Evolutionary conservation across 345 rosid species (phyloP).

Genomic region (Boechera retrofracta): DNA sequence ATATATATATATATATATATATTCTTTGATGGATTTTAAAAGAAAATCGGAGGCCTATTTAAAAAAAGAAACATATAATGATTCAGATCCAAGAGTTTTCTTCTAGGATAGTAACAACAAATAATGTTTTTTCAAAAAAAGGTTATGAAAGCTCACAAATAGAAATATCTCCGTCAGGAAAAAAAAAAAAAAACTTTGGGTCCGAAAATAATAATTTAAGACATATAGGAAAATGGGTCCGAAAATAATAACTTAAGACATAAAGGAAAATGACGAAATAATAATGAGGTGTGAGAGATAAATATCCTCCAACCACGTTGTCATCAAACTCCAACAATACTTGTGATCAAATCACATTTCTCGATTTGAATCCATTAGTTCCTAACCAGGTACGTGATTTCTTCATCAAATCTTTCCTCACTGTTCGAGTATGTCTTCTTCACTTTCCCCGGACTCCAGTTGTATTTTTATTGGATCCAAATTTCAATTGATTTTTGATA

Average conservation of each 20-base stretch:
- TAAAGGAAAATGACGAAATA: constrained; percentile 5
- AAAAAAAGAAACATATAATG: no score
- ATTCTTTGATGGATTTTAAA: no score
- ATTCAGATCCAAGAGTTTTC: no score
- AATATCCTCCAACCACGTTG: constrained; percentile 44
- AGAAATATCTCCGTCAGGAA: no score
- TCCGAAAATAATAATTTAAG: no score
- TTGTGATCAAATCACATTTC: constrained; percentile 5
- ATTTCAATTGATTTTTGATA: constrained; percentile 1
- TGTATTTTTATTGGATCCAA: constrained; percentile 16
- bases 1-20: no score
- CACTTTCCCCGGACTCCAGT: background rate
- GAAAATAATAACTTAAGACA: constrained; percentile 2
- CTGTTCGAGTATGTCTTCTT: background rate
- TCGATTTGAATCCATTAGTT: constrained; percentile 26
- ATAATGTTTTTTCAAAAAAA: no score
- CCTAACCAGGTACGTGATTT: constrained; percentile 30
- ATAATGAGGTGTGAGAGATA: constrained; percentile 13
- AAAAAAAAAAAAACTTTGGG: no score
- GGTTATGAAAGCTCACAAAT: no score
- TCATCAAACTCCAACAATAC: background rate
- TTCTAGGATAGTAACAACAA: no score
- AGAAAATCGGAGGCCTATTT: no score
- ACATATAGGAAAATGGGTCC: no score
- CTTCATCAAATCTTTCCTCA: background rate